Evolutionary conservation across 176 grass and related monocot genomes (phyloP).

Genomic region (Dendrocalamus sinicus): DNA sequence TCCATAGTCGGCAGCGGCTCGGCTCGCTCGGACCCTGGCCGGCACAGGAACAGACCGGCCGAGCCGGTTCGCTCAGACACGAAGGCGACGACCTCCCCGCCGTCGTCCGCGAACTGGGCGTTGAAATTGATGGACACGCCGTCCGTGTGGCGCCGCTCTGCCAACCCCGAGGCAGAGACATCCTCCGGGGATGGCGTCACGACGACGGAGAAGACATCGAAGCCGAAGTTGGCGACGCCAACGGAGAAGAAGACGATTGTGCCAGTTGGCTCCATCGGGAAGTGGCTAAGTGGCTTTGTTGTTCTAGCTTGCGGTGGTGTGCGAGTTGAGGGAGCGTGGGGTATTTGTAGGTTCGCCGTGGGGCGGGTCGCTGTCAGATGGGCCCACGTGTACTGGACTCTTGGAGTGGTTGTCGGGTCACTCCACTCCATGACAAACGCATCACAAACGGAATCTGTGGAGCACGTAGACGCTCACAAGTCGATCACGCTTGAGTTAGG

Average conservation of each 20-base stretch:
- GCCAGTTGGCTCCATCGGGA: constrained; percentile 71
- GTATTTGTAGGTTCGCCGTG: constrained; percentile 40
- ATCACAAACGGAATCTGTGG: constrained; percentile 48
- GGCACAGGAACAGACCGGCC: constrained; percentile 56
- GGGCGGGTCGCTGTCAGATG: background rate
- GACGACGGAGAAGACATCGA: constrained; percentile 89
- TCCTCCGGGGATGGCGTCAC: constrained; percentile 19
- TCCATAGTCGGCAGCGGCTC: constrained; percentile 52
- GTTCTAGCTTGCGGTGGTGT: background rate
- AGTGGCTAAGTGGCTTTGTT: background rate
- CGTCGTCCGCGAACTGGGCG: constrained; percentile 76
- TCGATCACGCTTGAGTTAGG: background rate
- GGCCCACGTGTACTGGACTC: background rate
- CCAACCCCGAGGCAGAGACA: background rate
- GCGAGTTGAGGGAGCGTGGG: background rate
- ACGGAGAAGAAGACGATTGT: constrained; percentile 67
- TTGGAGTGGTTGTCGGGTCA: constrained; percentile 28
- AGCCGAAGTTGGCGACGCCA: constrained; percentile 73
- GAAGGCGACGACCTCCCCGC: constrained; percentile 59
- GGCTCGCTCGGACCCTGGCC: constrained; percentile 11
- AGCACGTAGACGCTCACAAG: constrained; percentile 14
- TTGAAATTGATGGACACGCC: constrained; percentile 84
- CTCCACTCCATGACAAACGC: background rate
- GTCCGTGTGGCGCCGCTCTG: constrained; percentile 82
- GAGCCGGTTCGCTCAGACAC: constrained; percentile 80